Evolutionary conservation across 2,329 filamentous ascomycete genomes (phyloP), one percentile per base, ranked within the genome.

Genomic region (Lasiodiplodia sp.): DNA sequence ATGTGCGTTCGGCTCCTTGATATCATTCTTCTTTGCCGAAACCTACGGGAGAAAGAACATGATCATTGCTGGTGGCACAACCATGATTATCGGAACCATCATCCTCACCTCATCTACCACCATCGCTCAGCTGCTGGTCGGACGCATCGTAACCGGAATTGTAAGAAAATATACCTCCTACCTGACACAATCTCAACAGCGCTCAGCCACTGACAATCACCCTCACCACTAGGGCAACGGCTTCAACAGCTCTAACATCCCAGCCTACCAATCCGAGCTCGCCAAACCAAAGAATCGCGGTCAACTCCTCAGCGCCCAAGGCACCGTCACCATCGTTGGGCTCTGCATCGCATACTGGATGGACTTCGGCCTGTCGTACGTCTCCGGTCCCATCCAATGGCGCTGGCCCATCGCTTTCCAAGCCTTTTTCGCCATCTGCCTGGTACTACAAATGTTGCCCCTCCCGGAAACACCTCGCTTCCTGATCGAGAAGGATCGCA

Each of bases 391-490:
- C 4, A 16, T 62, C 37, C 28, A 66, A 18, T 80, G 78, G 78
- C 73, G 78, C n/a, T 79, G 90, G 37, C 85, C 87, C 0, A 88
- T 86, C 5, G 84, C 84, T 0, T 73, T 88, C 12, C 85, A 87
- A 1, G 87, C 87, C 0, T 79, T 89, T 44, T 85, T 89, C 68
- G 86, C 86, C 0, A 84, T 88, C 0, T 81, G 85, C 69, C 79
- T 89, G 2, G 85, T 80, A 81, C 6, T 85, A 85, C 72, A 79
- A 75, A 71, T 81, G 82, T 5, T 86, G 85, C 0, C 79, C 1
- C 52, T 71, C 16, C 68, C 69, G 28, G 69, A 69, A 84, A 25
- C 78, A 83, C 0, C 78, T 75, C 53, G 80, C 81, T 72, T 83
- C 78, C 0, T 71, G 14, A 51, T 78, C 70, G 73, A 73, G 57